Evolutionary conservation across 1,284 basidiomycete species (phyloP).

Genomic region (Ceratobasidium sp.): DNA sequence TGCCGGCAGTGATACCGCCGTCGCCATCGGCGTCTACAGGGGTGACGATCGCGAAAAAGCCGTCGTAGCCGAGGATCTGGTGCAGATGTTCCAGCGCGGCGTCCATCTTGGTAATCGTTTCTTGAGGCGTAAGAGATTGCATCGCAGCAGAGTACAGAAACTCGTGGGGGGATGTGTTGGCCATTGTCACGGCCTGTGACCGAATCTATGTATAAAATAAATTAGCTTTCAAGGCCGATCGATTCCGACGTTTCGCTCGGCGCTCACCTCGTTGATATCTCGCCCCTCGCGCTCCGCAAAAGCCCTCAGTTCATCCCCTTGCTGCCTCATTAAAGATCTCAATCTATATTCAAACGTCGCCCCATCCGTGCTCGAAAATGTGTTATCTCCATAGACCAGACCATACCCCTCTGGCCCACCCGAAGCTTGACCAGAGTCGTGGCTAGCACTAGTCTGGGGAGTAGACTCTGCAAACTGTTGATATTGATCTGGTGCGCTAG

Average conservation of each 20-base stretch:
- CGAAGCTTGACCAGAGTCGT: constrained; percentile 8
- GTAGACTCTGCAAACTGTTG: constrained; percentile 39
- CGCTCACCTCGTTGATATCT: constrained; percentile 42
- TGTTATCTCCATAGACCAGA: constrained; percentile 25
- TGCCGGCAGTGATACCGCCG: constrained; percentile 45
- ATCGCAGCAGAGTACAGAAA: constrained; percentile 31
- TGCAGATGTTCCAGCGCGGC: constrained; percentile 41
- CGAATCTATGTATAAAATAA: constrained; percentile 36
- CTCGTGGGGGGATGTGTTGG: constrained; percentile 39
- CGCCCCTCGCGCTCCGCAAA: constrained; percentile 44
- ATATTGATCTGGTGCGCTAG: constrained; percentile 34
- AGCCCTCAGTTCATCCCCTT: constrained; percentile 38
- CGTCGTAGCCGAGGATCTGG: constrained; percentile 42
- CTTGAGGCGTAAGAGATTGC: constrained; percentile 30
- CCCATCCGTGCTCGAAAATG: constrained; percentile 21
- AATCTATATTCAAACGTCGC: constrained; percentile 32
- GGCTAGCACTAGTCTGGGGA: constrained; percentile 17
- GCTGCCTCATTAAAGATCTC: constrained; percentile 33
- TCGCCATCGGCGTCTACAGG: constrained; percentile 45
- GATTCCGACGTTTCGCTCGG: too few relatives aligned
- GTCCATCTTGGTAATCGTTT: constrained; percentile 44
- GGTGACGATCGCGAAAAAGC: constrained; percentile 45
- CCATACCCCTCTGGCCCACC: constrained; percentile 35
- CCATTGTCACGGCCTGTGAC: constrained; percentile 33
- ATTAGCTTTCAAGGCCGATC: not conserved